Evolutionary conservation across 2,329 filamentous ascomycete species (phyloP).

Genomic region (Ceratocystis colombiana): DNA sequence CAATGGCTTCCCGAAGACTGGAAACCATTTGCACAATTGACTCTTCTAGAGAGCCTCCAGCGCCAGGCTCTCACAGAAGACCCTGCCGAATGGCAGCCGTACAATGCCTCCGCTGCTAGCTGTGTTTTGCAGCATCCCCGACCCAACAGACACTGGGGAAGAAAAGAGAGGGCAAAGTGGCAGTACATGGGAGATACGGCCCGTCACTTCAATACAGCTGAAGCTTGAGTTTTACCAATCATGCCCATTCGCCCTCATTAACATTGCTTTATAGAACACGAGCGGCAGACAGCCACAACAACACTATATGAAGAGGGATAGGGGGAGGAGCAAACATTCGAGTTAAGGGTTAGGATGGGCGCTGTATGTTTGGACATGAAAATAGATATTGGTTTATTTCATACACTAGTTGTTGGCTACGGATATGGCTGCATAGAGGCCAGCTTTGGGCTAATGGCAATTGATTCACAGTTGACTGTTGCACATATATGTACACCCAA

Average conservation of each 20-base stretch:
- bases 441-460: too few species aligned
- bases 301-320: too few species aligned
- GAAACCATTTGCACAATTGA: slow-evolving; percentile 13
- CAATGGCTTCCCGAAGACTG: slow-evolving; percentile 20
- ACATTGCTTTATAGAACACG: not conserved
- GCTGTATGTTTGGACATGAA: not conserved
- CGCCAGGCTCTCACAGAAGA: not conserved
- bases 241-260: not conserved
- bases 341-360: too few species aligned
- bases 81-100: slow-evolving; percentile 12
- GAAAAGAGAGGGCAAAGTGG: slow-evolving; percentile 15
- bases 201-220: not conserved
- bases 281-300: not conserved
- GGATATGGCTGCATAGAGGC: too few species aligned
- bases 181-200: slow-evolving; percentile 18
- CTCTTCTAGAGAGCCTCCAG: slow-evolving; percentile 16
- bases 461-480: too few species aligned
- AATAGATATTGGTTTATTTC: not conserved
- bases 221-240: not conserved
- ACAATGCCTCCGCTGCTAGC: slow-evolving; percentile 5
- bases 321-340: too few species aligned
- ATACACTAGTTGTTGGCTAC: not conserved
- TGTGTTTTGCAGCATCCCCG: slow-evolving; percentile 20
- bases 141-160: slow-evolving; percentile 15
- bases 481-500: not conserved